Base-by-base conservation (phyloP, 129 eudicot genomes). In the Lactuca saligna region DNA sequence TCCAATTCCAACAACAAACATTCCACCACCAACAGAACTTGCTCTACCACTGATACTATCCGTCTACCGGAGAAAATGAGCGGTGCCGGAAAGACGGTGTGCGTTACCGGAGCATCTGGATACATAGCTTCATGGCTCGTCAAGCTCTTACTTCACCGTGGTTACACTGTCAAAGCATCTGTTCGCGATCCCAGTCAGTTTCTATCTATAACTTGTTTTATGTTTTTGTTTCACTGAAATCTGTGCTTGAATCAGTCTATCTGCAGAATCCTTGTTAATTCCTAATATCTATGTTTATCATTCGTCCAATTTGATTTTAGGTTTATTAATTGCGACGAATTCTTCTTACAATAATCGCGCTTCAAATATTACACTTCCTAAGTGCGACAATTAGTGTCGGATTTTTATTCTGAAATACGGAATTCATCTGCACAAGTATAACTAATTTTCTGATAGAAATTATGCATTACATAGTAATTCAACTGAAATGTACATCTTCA, bases 101-200 rank as follows among this genome's bases (percentile, higher is more conserved):
- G 86, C 37, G 82, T 81, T 6, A 81, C 86, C 49, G 86, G 86
- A 53, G 86, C 73, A 3, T 71, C 79, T 33, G 86, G 85, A 0
- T 81, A 66, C 82, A 81, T 81, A 41, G 85, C 82, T 55, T 81
- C 85, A 34, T 81, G 82, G 82, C 76, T 81, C 37, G 85, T 81
- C 66, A 81, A 76, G 57, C 37, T 81, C 37, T 48, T 81, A 41
- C 85, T 81, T 50, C 65, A 66, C 3, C 75, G 82, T 4, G 85
- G 85, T 67, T 81, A 81, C 75, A 63, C 82, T 15, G 85, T 81
- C 65, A 76, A 72, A 48, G 85, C 85, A 55, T 71, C 82, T 13
- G 72, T 81, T 67, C 82, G 82, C 7, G 79, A 71, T 63, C 85
- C 78, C 54, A 81, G 85, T 81, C 25, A 12, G 78, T 65, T 20